Conservation (phyloP, 2,329 filamentous ascomycete species). For the Aureobasidium sp. region DNA sequence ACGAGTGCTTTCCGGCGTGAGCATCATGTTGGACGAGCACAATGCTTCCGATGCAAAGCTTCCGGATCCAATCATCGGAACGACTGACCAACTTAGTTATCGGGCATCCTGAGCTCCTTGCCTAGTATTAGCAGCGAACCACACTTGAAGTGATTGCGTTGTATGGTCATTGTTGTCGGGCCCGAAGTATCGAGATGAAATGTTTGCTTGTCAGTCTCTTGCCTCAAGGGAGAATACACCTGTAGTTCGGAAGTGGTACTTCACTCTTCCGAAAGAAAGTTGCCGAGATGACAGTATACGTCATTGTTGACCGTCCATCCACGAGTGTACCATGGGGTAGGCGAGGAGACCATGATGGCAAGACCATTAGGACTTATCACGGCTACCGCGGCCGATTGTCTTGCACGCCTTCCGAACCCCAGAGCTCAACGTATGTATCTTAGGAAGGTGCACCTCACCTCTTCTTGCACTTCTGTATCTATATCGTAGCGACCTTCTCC, state of each 20-base stretch:
- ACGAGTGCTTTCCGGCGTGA: background rate
- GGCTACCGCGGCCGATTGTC: background rate
- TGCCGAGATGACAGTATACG: background rate
- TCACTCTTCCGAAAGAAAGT: background rate
- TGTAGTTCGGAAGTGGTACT: background rate
- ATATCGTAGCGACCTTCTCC: background rate
- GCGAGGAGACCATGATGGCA: background rate
- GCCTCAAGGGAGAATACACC: too few species aligned
- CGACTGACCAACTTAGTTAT: too few species aligned
- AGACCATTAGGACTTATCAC: background rate
- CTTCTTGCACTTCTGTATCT: background rate
- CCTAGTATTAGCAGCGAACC: too few species aligned
- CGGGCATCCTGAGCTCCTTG: too few species aligned
- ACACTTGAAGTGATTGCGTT: too few species aligned
- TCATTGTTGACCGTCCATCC: background rate
- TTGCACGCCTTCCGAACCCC: background rate
- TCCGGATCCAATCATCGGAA: too few species aligned
- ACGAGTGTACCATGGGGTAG: background rate
- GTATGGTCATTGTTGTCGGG: too few species aligned
- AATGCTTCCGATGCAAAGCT: too few species aligned
- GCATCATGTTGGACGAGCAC: too few species aligned
- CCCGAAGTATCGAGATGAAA: too few species aligned
- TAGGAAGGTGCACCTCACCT: background rate
- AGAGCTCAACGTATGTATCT: background rate
- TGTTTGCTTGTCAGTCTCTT: too few species aligned